Evolutionary conservation across 2,329 filamentous ascomycete genomes (phyloP), one percentile per base, ranked within the genome.

Genomic region (Ophiostoma sp.): DNA sequence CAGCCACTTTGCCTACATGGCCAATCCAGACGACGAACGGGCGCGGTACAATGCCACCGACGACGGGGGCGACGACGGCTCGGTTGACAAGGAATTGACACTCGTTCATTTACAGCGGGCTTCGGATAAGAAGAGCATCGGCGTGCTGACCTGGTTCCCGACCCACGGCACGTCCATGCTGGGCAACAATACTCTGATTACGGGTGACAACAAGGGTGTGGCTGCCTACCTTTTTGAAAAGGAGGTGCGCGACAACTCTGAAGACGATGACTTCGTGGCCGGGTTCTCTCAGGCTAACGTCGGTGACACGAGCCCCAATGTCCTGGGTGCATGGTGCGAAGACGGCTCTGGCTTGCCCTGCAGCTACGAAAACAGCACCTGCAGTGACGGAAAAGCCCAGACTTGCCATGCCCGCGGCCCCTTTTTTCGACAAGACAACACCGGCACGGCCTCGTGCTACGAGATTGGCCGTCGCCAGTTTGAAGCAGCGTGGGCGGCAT

Each of bases 141-240:
- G 93, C n/a, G 84, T 96, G 3, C 82, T 98, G 75, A 95, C 93
- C 17, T 98, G 94, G 92, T 97, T 95, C 80, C 89, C 95, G 1
- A 93, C 95, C 0, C 95, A 98, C 81, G 94, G 94, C 50, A 98
- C 95, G 0, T 97, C 93, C 0, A 89, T 98, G 82, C 89, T 95
- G 31, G 92, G 93, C 72, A 98, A 98, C 83, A 97, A 97, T 82
- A 98, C 94, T 0, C 86, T 97, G 17, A 89, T 96, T 69, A 91
- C 94, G 2, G 95, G 93, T n/a, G 95, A 98, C 81, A 98, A 98
- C 84, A 98, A 98, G 83, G 95, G 95, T 15, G 93, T 97, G 7
- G 95, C 95, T 1, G 93, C 95, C 0, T 92, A 92, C 79, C 84
- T 97, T 15, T 91, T 98, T 71, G 95, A 98, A 80, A 88, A 92